phyloP scores from a whole-genome alignment of 225 moss, liverwort and hornwort genomes.

The Climacium dendroides region DNA sequence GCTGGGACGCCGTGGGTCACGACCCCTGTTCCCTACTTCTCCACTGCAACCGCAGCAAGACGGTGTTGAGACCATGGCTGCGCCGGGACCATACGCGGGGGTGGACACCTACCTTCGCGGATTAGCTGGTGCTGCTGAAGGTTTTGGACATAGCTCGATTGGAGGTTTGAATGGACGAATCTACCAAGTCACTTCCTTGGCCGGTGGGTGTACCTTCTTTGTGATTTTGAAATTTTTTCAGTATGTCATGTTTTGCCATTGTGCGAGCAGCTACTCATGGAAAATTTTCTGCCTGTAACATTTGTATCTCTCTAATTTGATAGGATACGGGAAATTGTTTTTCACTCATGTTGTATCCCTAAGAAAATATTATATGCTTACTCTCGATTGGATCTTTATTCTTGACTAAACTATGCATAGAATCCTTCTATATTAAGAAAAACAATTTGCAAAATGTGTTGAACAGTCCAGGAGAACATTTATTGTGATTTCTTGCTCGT shows the following conservation, averaged over 20 bases:
- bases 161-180: slow-evolving; percentile 72
- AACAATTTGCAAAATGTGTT: background rate
- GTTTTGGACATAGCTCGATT: slow-evolving; percentile 66
- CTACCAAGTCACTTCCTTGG: slow-evolving; percentile 77
- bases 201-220: slow-evolving; percentile 31
- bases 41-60: slow-evolving; percentile 10
- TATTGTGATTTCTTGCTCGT: background rate
- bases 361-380: background rate
- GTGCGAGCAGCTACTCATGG: background rate
- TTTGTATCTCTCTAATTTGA: background rate
- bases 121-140: slow-evolving; percentile 78
- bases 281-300: background rate
- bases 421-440: background rate
- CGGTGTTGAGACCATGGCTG: slow-evolving; percentile 26
- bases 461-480: background rate
- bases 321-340: background rate
- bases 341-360: background rate
- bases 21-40: background rate
- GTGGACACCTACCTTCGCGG: slow-evolving; percentile 61
- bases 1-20: slow-evolving; percentile 16
- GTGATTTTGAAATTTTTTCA: background rate
- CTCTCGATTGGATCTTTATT: background rate
- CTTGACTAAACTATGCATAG: background rate
- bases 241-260: background rate
- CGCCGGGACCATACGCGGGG: slow-evolving; percentile 47